Conservation (phyloP, 2,329 filamentous ascomycete genomes). For the Colletotrichum sojae region DNA sequence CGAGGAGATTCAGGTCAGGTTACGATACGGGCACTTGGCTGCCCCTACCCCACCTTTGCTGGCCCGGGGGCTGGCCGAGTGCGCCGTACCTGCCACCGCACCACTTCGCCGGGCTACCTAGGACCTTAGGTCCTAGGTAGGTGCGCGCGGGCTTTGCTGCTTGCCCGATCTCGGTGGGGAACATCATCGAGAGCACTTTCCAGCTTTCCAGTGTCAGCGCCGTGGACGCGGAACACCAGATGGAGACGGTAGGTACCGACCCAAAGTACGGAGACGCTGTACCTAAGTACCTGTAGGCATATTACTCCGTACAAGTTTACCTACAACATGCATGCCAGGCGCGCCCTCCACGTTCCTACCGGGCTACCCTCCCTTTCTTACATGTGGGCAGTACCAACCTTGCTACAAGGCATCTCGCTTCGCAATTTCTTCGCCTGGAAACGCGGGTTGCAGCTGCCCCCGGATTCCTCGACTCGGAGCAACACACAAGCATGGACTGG, state of each 20-base stretch:
- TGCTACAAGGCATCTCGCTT: too few relatives aligned
- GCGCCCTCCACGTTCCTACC: background rate
- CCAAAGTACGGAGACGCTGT: background rate
- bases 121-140: too few relatives aligned
- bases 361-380: too few relatives aligned
- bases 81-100: background rate
- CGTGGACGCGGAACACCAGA: background rate
- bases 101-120: too few relatives aligned
- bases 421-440: too few relatives aligned
- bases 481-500: too few relatives aligned
- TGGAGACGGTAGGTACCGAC: background rate
- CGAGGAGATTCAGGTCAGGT: slow-evolving; percentile 35
- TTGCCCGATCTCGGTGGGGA: slow-evolving; percentile 12
- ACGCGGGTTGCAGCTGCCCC: too few relatives aligned
- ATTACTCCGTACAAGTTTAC: too few relatives aligned
- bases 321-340: background rate
- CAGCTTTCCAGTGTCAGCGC: background rate
- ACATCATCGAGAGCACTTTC: background rate
- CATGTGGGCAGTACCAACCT: too few relatives aligned
- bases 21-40: slow-evolving; percentile 19
- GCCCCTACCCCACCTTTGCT: slow-evolving; percentile 39
- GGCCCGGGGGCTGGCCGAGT: slow-evolving; percentile 21
- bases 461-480: too few relatives aligned
- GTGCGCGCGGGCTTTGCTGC: background rate
- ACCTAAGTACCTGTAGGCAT: background rate